Conservation (phyloP, 2,329 filamentous ascomycete genomes). For the Penicillium sp. region DNA sequence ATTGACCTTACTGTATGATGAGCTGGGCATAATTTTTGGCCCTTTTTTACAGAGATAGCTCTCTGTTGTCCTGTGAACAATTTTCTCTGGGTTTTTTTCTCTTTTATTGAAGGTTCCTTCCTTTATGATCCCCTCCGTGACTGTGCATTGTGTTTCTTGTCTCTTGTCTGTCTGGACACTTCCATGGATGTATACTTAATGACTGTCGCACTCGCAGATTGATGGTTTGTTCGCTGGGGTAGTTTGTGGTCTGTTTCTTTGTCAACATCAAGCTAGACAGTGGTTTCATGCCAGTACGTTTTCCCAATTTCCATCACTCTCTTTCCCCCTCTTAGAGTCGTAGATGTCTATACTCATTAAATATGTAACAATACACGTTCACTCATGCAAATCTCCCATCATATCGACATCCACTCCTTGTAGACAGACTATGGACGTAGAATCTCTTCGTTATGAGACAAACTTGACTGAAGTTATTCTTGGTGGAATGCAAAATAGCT, state of each 20-base stretch:
- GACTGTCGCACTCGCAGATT: background rate
- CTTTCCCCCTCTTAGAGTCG: background rate
- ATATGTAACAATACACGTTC: background rate
- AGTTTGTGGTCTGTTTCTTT: background rate
- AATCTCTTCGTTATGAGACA: background rate
- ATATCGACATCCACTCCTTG: background rate
- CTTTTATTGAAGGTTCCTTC: background rate
- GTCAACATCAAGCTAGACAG: background rate
- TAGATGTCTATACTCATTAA: background rate
- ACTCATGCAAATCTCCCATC: background rate
- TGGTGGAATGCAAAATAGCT: background rate
- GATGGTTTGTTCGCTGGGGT: background rate
- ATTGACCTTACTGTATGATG: background rate
- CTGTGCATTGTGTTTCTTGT: background rate
- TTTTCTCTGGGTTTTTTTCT: background rate
- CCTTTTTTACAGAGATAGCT: background rate
- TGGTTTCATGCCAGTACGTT: background rate
- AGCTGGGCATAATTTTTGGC: background rate
- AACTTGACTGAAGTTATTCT: background rate
- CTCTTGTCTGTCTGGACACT: background rate
- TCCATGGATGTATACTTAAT: background rate
- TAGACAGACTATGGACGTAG: background rate
- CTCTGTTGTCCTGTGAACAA: background rate
- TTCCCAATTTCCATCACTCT: background rate
- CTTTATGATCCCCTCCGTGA: background rate